Conservation (phyloP, 345 rosid species). For the Eucalyptus fibrosa region DNA sequence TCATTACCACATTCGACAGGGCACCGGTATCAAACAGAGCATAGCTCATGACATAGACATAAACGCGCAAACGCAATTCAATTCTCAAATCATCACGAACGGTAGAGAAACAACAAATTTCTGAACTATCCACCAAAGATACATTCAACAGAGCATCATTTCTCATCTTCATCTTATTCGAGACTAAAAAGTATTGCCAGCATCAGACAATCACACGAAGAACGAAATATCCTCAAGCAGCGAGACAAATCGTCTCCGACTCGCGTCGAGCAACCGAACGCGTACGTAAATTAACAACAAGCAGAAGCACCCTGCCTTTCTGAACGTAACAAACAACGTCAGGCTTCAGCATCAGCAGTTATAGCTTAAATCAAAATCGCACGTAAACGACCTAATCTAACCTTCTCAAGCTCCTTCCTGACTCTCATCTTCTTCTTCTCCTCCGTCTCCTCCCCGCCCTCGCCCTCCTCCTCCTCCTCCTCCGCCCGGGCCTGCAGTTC, state of each 20-base stretch:
- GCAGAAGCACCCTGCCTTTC: not conserved
- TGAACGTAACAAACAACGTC: not conserved
- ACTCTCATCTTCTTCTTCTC: slow-evolving; percentile 83
- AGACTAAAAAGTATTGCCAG: not conserved
- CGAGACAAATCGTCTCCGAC: not conserved
- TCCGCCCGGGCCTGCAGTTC: slow-evolving; percentile 53
- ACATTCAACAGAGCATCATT: not conserved
- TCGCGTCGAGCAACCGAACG: not conserved
- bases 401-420: slow-evolving; percentile 84
- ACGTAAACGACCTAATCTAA: not conserved
- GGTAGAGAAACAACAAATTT: not conserved
- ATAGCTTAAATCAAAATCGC: not conserved
- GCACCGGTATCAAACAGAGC: not conserved
- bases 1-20: not conserved
- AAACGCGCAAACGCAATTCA: not conserved
- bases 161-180: not conserved
- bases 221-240: not conserved
- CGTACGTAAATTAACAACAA: not conserved
- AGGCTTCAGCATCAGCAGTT: not conserved
- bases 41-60: not conserved
- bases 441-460: slow-evolving; percentile 50
- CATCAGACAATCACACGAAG: not conserved
- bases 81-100: not conserved
- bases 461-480: slow-evolving; percentile 20
- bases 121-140: not conserved